Conservation (phyloP, 768 basidiomycete genomes). For the Tricholoma bakamatsutake region DNA sequence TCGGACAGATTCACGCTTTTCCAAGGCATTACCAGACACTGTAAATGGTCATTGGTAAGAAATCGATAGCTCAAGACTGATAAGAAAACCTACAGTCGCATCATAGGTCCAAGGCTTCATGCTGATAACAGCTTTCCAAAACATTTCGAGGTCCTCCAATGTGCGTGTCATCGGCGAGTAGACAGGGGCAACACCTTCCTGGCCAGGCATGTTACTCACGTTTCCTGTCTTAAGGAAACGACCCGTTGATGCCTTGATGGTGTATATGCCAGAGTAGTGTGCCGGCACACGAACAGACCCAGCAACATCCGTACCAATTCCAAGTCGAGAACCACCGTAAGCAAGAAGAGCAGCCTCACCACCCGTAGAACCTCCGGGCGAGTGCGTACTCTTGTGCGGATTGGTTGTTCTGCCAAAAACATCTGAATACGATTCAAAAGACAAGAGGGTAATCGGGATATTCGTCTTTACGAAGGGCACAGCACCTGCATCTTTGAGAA, state of each 20-base stretch:
- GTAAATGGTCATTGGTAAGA: background rate
- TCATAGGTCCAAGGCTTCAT: slow-evolving; percentile 68
- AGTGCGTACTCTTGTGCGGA: slow-evolving; percentile 48
- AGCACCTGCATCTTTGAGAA: slow-evolving; percentile 57
- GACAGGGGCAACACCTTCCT: slow-evolving; percentile 50
- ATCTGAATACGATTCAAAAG: slow-evolving; percentile 52
- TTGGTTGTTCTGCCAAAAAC: slow-evolving; percentile 57
- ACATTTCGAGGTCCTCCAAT: slow-evolving; percentile 53
- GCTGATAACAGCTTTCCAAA: slow-evolving; percentile 54
- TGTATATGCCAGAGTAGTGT: slow-evolving; percentile 58
- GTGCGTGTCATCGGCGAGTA: slow-evolving; percentile 59
- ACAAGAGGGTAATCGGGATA: slow-evolving; percentile 50
- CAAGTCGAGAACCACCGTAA: slow-evolving; percentile 52
- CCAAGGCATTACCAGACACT: slow-evolving; percentile 42
- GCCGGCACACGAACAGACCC: slow-evolving; percentile 65
- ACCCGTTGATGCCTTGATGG: slow-evolving; percentile 45
- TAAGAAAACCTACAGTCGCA: slow-evolving; percentile 30
- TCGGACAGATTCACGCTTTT: slow-evolving; percentile 22
- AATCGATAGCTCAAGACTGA: slow-evolving; percentile 14
- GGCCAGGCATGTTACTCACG: slow-evolving; percentile 42
- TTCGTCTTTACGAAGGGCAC: slow-evolving; percentile 68
- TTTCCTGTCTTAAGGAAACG: slow-evolving; percentile 44
- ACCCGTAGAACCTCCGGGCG: slow-evolving; percentile 63
- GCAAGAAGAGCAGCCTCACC: slow-evolving; percentile 65
- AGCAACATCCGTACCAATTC: slow-evolving; percentile 65